A percentile compares a stretch with the other conserved stretches of the same genome.
These are phyloP conservation scores for Corylus heterophylla DNA, from an alignment of 306 rosid genomes.

Conservation along the genomic window DNA sequence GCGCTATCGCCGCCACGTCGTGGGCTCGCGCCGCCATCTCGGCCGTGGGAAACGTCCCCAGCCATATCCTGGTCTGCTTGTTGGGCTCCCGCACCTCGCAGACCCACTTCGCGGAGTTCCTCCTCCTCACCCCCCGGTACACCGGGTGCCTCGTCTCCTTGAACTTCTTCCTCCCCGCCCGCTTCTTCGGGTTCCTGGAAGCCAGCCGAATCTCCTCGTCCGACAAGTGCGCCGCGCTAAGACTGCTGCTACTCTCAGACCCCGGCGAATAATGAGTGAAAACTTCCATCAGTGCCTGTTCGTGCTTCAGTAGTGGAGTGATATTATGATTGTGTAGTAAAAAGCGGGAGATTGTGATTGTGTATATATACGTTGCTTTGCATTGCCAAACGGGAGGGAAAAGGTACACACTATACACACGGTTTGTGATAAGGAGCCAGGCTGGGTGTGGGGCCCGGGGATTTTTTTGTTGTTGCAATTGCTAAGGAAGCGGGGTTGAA, in stretches of 20 bases:
- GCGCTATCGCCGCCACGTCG: slow-evolving; percentile 72
- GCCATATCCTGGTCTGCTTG: slow-evolving; percentile 66
- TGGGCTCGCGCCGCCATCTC: slow-evolving; percentile 93
- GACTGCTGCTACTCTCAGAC: slow-evolving; percentile 21
- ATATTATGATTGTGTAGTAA: too few relatives aligned
- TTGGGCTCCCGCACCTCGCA: slow-evolving; percentile 83
- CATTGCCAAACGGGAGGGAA: neutral
- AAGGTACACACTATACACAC: slow-evolving; percentile 4
- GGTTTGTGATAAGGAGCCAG: slow-evolving; percentile 40
- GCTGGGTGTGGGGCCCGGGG: neutral
- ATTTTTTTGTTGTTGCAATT: neutral
- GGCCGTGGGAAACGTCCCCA: slow-evolving; percentile 67
- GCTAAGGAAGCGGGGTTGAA: too few relatives aligned
- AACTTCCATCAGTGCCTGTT: slow-evolving; percentile 33
- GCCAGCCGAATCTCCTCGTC: slow-evolving; percentile 64
- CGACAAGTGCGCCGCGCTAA: slow-evolving; percentile 18
- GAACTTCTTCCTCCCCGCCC: slow-evolving; percentile 88
- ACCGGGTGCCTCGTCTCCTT: slow-evolving; percentile 88
- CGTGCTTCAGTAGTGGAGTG: neutral
- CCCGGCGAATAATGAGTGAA: slow-evolving; percentile 12
- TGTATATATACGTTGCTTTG: neutral
- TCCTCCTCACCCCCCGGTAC: slow-evolving; percentile 66
- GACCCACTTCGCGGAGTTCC: slow-evolving; percentile 78
- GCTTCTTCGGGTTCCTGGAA: slow-evolving; percentile 62
- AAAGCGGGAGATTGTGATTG: neutral